Evolutionary conservation across 257 asterid species (phyloP), one percentile per base, ranked within the genome.

Genomic region (Paulownia fortunei): DNA sequence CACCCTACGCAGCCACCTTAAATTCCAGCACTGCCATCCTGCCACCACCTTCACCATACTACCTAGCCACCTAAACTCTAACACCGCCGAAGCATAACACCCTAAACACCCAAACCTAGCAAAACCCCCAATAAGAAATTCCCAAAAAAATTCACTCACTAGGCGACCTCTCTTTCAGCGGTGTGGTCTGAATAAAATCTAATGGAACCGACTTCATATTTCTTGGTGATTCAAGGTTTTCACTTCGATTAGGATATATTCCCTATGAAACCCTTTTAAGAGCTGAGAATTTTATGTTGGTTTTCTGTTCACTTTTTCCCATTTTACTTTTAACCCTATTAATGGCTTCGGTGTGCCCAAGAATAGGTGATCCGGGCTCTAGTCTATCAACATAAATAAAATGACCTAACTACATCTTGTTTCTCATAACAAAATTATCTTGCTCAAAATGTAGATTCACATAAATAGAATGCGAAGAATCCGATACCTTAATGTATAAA

Each of bases 291-390:
- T 76, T 85, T 3, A 51, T 47, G 37, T 71, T 80, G 49, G 24
- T n/a, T 58, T 80, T 84, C 5, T 58, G 74, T 24, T 80, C 89
- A 49, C 2, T 72, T 79, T 82, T 39, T 90, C 94, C 1, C 98
- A 97, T 27, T 87, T 96, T 42, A 73, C 79, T 69, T 97, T 80
- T 44, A 93, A 81, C 34, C 97, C 94, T 97, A 92, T 89, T 16
- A 96, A 68, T 4, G 97, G 98, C 79, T 94, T 98, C 5, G 98
- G 98, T 1, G 97, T 91, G 3, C 98, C 98, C 6, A 0, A 98
- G 98, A 39, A 94, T 97, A 2, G 98, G 98, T 2, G 98, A 94
- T 0, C 97, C 97, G 2, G 97, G 96, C 74, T 94, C 97, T 44
- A 94, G 81, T 9, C 82, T 73, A 26, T 94, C 98, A 5, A 94